Base-by-base conservation (phyloP, 768 basidiomycete genomes). In the Macrolepiota dolichaula region DNA sequence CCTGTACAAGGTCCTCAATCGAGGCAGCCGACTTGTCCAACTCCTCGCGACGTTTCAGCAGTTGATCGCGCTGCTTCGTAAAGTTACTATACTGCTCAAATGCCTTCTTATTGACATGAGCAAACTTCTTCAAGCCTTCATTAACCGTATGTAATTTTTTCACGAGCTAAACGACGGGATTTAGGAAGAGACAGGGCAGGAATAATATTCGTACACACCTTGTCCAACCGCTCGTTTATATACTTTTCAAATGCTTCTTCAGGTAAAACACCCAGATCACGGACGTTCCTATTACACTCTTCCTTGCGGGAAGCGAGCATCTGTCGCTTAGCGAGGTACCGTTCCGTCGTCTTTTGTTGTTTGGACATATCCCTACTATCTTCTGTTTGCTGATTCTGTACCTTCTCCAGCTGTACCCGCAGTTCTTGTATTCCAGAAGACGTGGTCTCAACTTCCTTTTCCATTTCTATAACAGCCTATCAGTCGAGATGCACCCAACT, bases 21-120 rank as follows among this genome's bases (percentile, higher is more conserved):
- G 94, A 95, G 51, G 81, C 69, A 0, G 93, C 94, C 2, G 94
- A 95, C 61, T 86, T 88, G 65, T 98, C 96, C 32, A 98, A 80
- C 71, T 98, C 97, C 65, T 93, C 90, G 9, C 95, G 85, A 3
- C 97, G 89, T 62, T 88, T 81, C 46, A 91, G 72, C 3, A 98
- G 84, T 66, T 94, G 91, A 70, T 98, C 96, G 1, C 96, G 89
- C 72, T 98, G 96, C 71, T 96, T 98, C 7, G 96, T 97, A 73
- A 98, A 98, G 71, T 94, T 96, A 72, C 85, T 92, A 78, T 97
- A 98, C 72, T 98, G 96, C 72, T 99, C 97, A 70, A 96, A 96
- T 1, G 96, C 97, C 70, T 98, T 98, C 81, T 99, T 99, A 80
- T 99, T 99, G 63, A 98, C 96, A 70, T 98, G 95, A 0, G 94